A percentile compares a stretch with the other conserved stretches of the same genome.
These are phyloP conservation scores for Eucalyptus curtisii DNA, from an alignment of 345 rosid genomes.

Conservation along the genomic window DNA sequence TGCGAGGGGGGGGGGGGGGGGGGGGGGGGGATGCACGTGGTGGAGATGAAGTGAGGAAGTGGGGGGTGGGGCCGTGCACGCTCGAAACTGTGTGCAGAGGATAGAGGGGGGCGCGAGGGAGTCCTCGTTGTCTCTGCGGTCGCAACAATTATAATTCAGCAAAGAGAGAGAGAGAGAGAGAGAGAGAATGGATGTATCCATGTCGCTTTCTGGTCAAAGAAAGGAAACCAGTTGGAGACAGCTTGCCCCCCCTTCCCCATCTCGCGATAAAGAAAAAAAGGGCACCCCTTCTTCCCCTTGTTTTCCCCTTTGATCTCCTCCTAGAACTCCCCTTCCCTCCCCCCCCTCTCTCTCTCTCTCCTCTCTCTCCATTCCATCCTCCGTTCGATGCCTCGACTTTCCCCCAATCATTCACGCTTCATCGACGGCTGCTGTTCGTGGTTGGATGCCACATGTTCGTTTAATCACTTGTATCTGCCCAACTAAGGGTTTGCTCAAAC, in stretches of 20 bases:
- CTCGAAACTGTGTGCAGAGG: not conserved
- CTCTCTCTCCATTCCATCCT: not conserved
- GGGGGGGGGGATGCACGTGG: not conserved
- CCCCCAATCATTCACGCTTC: not conserved
- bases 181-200: not conserved
- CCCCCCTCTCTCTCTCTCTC: fast-evolving
- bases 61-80: not conserved
- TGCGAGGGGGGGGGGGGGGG: not conserved
- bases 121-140: not conserved
- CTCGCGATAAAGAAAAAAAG: too few species aligned
- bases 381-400: not conserved
- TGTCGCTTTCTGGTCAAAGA: not conserved
- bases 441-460: not conserved
- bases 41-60: not conserved
- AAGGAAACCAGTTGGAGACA: not conserved
- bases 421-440: not conserved
- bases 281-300: not conserved
- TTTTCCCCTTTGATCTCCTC: not conserved
- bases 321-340: not conserved
- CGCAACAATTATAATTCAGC: not conserved
- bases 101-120: not conserved
- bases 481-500: not conserved
- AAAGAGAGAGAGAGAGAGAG: not conserved
- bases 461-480: not conserved
- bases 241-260: not conserved